phyloP scores from a whole-genome alignment of 345 rosid species.

The Ceriops tagal region DNA sequence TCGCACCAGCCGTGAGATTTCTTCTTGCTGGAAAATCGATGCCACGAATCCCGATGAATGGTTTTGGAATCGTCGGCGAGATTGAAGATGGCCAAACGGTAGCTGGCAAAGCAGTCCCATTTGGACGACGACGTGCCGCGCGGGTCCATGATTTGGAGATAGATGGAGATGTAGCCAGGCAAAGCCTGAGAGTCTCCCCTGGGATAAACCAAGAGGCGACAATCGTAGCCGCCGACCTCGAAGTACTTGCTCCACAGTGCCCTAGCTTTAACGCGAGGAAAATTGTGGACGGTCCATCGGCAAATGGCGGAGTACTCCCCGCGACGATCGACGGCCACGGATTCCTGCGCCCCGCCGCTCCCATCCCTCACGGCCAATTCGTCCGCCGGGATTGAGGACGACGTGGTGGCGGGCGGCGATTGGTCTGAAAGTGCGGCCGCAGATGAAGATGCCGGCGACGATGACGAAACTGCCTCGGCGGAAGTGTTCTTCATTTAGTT shows the following conservation, averaged over 20 bases:
- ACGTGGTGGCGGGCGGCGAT: slow-evolving; percentile 45
- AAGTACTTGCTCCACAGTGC: slow-evolving; percentile 96
- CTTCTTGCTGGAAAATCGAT: slow-evolving; percentile 87
- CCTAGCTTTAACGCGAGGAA: slow-evolving; percentile 79
- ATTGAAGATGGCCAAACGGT: slow-evolving; percentile 79
- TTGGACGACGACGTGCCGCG: slow-evolving; percentile 71
- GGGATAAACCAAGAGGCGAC: slow-evolving; percentile 88
- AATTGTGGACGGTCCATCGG: slow-evolving; percentile 82
- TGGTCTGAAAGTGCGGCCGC: slow-evolving; percentile 34
- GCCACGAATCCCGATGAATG: slow-evolving; percentile 99
- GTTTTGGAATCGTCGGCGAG: slow-evolving; percentile 73
- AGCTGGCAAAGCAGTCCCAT: slow-evolving; percentile 99
- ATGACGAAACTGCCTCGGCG: slow-evolving; percentile 70
- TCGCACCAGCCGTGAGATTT: slow-evolving; percentile 99
- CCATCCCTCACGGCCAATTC: slow-evolving; percentile 68
- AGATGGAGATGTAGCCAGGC: slow-evolving; percentile 86
- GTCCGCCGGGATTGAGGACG: slow-evolving; percentile 51
- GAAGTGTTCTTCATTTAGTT: slow-evolving; percentile 51
- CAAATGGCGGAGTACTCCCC: slow-evolving; percentile 84
- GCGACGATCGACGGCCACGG: slow-evolving; percentile 70
- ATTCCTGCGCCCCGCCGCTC: slow-evolving; percentile 73
- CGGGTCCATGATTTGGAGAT: slow-evolving; percentile 98
- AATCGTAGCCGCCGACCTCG: slow-evolving; percentile 98
- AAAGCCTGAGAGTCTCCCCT: slow-evolving; percentile 95
- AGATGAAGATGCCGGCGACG: slow-evolving; percentile 19